Evolutionary conservation across 345 rosid genomes (phyloP).

Genomic region (Bruguiera gymnorhiza): DNA sequence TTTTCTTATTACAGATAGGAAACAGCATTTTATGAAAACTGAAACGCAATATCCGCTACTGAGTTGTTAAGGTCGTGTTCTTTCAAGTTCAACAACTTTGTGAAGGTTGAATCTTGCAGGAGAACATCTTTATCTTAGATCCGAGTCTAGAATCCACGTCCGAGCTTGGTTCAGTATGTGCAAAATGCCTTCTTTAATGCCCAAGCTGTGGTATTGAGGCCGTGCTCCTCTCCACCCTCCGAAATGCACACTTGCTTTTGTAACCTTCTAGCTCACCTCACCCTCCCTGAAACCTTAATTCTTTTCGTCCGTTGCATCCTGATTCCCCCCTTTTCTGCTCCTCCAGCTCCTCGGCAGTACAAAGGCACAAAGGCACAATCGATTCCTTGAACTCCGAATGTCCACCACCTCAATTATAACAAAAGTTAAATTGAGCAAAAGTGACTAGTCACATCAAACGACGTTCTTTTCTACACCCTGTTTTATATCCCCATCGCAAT

Average conservation of each 20-base stretch:
- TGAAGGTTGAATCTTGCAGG: no score
- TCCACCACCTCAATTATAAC: neutral
- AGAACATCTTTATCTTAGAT: no score
- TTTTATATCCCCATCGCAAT: no score
- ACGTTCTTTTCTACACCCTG: no score
- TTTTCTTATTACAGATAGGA: neutral
- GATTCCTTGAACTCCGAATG: conserved; percentile 52
- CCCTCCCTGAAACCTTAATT: conserved; percentile 16
- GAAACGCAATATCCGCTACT: no score
- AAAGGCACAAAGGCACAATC: conserved; percentile 35
- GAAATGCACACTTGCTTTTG: conserved; percentile 31
- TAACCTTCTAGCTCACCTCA: conserved; percentile 26
- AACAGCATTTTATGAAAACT: neutral
- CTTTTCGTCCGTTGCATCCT: conserved; percentile 22
- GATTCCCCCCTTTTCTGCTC: conserved; percentile 41
- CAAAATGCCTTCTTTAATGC: no score
- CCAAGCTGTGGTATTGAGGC: neutral
- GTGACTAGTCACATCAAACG: no score
- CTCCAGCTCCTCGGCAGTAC: conserved; percentile 53
- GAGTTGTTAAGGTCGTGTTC: no score
- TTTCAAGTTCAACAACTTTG: no score
- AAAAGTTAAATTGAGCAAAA: no score
- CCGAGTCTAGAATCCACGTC: no score
- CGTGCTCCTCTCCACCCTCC: conserved; percentile 56
- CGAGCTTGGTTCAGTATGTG: no score